A percentile compares a stretch with the other conserved stretches of the same genome.
phyloP scores from a whole-genome alignment of 2,329 filamentous ascomycete genomes.

The Onygenales sp. region DNA sequence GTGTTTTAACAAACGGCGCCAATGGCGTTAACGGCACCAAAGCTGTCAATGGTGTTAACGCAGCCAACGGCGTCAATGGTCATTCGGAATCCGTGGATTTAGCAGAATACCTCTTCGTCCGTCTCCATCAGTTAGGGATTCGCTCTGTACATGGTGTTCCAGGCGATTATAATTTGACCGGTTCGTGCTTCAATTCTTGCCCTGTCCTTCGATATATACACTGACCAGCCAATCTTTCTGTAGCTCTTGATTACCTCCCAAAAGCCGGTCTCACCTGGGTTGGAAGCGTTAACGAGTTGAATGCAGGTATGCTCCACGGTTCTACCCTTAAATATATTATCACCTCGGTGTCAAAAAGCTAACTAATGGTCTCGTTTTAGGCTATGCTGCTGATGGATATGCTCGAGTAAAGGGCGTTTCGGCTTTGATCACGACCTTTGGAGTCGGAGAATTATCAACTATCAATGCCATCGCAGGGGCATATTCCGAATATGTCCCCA shows the following conservation, averaged over 20 bases:
- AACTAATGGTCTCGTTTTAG: conserved; percentile 17
- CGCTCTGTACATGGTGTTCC: conserved; percentile 34
- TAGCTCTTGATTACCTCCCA: conserved; percentile 48
- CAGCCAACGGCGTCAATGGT: background rate
- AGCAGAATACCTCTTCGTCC: conserved; percentile 30
- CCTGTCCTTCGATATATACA: background rate
- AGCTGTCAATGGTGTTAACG: background rate
- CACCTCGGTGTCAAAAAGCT: background rate
- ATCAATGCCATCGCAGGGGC: conserved; percentile 67
- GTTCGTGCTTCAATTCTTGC: background rate
- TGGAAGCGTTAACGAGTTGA: conserved; percentile 54
- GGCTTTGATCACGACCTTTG: conserved; percentile 65
- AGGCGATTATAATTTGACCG: conserved; percentile 35
- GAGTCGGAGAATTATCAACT: conserved; percentile 58
- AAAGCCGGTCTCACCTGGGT: conserved; percentile 48
- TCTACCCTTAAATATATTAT: background rate
- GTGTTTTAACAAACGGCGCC: background rate
- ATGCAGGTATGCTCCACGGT: conserved; percentile 36
- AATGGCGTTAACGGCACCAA: background rate
- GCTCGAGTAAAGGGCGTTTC: conserved; percentile 62
- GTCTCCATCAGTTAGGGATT: conserved; percentile 31
- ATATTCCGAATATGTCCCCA: conserved; percentile 62
- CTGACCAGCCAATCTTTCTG: conserved; percentile 7
- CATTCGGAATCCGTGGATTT: background rate
- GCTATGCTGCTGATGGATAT: conserved; percentile 73